Percentiles rank a stretch among this genome's conserved stretches.
phyloP scores from a whole-genome alignment of 2,329 filamentous ascomycete genomes.

The Zasmidium cellare region DNA sequence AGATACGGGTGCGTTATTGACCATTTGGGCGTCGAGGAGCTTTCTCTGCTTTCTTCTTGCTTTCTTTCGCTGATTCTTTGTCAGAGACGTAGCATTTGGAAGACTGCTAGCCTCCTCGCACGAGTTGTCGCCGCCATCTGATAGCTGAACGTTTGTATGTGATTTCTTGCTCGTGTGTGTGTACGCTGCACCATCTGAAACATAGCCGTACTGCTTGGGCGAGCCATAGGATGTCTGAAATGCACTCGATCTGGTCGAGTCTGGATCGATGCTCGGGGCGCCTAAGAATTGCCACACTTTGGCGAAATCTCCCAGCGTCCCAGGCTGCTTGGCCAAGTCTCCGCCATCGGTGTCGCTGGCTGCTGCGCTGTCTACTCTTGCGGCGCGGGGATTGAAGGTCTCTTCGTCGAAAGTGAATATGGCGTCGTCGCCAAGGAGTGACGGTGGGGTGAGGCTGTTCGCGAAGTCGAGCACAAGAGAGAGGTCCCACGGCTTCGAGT shows the following conservation, averaged over 20 bases:
- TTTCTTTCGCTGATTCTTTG: slow-evolving; percentile 40
- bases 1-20: slow-evolving; percentile 26
- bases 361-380: neutral
- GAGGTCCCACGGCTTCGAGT: slow-evolving; percentile 47
- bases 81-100: slow-evolving; percentile 8
- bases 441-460: slow-evolving; percentile 16
- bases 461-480: slow-evolving; percentile 46
- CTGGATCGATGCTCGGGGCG: slow-evolving; percentile 6
- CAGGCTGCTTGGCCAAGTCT: slow-evolving; percentile 11
- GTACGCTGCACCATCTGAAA: slow-evolving; percentile 46
- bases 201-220: slow-evolving; percentile 37
- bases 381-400: neutral
- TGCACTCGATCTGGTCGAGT: neutral
- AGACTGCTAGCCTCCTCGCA: slow-evolving; percentile 18
- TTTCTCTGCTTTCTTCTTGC: slow-evolving; percentile 34
- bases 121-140: slow-evolving; percentile 18
- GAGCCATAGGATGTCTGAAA: neutral
- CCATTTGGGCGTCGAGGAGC: slow-evolving; percentile 17
- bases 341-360: slow-evolving; percentile 5
- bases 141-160: slow-evolving; percentile 6
- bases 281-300: slow-evolving; percentile 49
- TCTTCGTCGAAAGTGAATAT: neutral
- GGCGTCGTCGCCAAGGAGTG: neutral
- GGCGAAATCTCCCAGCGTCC: slow-evolving; percentile 45
- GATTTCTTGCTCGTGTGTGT: slow-evolving; percentile 4